Base-by-base conservation (phyloP, 768 basidiomycete species). In the Mycena indigotica region DNA sequence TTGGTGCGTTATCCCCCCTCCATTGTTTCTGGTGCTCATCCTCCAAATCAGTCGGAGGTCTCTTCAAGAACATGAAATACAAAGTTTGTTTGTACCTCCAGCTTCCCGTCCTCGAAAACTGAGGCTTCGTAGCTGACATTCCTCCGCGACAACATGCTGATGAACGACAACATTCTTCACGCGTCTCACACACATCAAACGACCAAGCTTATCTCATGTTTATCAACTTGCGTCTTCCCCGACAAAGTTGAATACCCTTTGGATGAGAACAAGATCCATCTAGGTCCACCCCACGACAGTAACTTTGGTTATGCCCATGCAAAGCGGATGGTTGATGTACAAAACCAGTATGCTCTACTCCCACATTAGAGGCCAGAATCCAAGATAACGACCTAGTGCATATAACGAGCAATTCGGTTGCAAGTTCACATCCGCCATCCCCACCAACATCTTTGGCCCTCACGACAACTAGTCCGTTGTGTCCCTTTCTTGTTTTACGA, bases 261-360 rank as follows among this genome's bases (percentile, higher is more conserved):
- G 25, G 90, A 93, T 64, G 95, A 98, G 75, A 84, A 80, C 65
- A 95, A 95, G 76, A 88, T 98, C 56, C 96, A 98, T 73, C 80
- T 81, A 30, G 95, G 95, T 19, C 92, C 91, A 21, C 95, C 95
- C 5, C 96, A 98, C 69, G 80, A 87, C 56, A 93, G 91, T 65
- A 98, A 98, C 81, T 98, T 93, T 75, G 96, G 95, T 28, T 98
- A 98, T 66, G 91, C 96, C 2, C 89, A 98, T 66, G 95, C 93
- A 39, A 98, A 98, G 75, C 83, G 95, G 19, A 83, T 98, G 81
- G 93, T 98, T 6, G 96, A 98, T 69, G 86, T 97, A 1, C 90
- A 93, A 69, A 98, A 98, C 69, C 94, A 90, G 95, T 95, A 57
- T 55, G 88, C 32, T 65, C 8, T 41, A 13, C 5, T 26, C 29